These are phyloP conservation scores for Penicillium sp. DNA, from an alignment of 2,329 filamentous ascomycete species.

Conservation along the genomic window DNA sequence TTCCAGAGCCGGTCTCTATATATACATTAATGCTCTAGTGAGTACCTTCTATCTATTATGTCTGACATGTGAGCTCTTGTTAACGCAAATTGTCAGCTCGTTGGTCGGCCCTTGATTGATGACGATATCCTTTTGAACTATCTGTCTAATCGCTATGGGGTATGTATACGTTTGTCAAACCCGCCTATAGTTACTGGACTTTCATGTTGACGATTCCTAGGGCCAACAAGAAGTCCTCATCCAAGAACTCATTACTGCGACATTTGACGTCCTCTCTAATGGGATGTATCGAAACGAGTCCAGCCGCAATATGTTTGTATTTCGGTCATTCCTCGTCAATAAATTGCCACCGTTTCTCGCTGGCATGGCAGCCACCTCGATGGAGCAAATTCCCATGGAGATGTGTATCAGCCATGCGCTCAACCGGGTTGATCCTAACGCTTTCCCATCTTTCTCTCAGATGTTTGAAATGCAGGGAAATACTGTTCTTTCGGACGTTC, in stretches of 20 bases:
- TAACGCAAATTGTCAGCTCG: constrained; percentile 53
- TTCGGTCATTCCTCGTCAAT: constrained; percentile 84
- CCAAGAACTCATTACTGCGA: constrained; percentile 78
- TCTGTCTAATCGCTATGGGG: constrained; percentile 78
- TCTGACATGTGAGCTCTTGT: not conserved
- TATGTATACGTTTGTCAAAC: constrained; percentile 33
- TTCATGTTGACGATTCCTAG: constrained; percentile 35
- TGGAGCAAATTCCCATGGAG: constrained; percentile 58
- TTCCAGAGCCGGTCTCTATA: constrained; percentile 76
- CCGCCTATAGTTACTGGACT: not conserved
- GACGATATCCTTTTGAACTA: constrained; percentile 74
- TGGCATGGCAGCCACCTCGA: constrained; percentile 54
- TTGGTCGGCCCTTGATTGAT: constrained; percentile 77
- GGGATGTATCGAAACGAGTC: constrained; percentile 69
- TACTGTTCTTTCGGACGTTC: constrained; percentile 61
- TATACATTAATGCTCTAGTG: constrained; percentile 80
- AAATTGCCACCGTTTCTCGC: constrained; percentile 60
- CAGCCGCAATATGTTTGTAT: constrained; percentile 60
- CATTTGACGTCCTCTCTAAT: constrained; percentile 87
- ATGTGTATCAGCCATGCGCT: constrained; percentile 64
- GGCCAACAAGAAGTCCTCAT: constrained; percentile 73
- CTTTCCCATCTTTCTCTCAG: constrained; percentile 62
- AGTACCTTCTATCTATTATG: not conserved
- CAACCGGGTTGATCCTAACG: constrained; percentile 58
- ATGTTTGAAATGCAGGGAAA: constrained; percentile 59